A percentile compares a stretch with the other conserved stretches of the same genome.
phyloP scores from a whole-genome alignment of 2,329 filamentous ascomycete species.

The Colletotrichum lini region DNA sequence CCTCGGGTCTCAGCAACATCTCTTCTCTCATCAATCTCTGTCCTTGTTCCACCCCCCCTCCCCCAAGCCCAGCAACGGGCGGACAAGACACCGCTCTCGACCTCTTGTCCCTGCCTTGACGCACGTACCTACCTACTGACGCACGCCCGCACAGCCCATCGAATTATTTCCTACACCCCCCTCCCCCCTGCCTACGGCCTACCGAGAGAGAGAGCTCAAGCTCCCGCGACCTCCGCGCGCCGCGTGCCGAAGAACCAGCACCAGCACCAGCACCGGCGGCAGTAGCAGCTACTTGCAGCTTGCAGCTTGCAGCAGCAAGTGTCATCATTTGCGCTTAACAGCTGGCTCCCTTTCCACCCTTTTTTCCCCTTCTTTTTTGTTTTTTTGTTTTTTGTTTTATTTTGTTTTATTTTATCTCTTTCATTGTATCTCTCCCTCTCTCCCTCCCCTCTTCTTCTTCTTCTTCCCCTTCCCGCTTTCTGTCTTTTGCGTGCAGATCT shows the following conservation, averaged over 20 bases:
- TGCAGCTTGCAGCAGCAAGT: slow-evolving; percentile 10
- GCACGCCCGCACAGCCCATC: slow-evolving; percentile 41
- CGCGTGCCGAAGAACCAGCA: slow-evolving; percentile 22
- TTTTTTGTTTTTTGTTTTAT: neutral
- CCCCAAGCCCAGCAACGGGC: slow-evolving; percentile 12
- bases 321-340: slow-evolving; percentile 19
- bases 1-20: slow-evolving; percentile 38
- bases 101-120: slow-evolving; percentile 29
- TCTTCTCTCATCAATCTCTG: slow-evolving; percentile 40
- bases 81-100: slow-evolving; percentile 40
- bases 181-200: slow-evolving; percentile 10
- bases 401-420: neutral
- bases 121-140: slow-evolving; percentile 40
- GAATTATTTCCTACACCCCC: slow-evolving; percentile 29
- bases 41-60: slow-evolving; percentile 34
- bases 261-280: slow-evolving; percentile 1
- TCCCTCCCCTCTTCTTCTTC: neutral
- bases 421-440: neutral
- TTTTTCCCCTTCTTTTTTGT: neutral
- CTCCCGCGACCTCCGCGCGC: slow-evolving; percentile 38
- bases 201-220: slow-evolving; percentile 28
- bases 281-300: slow-evolving; percentile 6
- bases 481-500: slow-evolving; percentile 5
- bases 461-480: too few species aligned
- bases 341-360: neutral